Evolutionary conservation across 352 stramenopile genomes (phyloP), one percentile per base, ranked within the genome.

Genomic region (Phytophthora capsici): DNA sequence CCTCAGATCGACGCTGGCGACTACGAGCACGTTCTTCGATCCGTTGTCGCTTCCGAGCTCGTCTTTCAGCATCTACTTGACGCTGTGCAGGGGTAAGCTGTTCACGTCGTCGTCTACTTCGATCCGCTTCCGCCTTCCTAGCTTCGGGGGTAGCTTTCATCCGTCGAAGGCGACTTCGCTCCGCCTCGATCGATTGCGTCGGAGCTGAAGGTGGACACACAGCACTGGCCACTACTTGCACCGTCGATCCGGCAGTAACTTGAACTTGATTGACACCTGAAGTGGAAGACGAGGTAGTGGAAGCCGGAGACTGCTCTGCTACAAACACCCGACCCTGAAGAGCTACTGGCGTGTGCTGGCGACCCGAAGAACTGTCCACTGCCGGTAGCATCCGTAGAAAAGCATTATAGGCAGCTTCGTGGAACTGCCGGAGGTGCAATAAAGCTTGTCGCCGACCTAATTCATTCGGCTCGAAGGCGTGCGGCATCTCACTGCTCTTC

Each of bases 381-480:
- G 71, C 67, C 5, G 82, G 77, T 9, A 87, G 51, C 41, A 71
- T 82, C 22, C 62, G 66, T 25, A 90, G 57, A 62, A 90, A 89
- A 6, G 44, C 68, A 19, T 83, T 78, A 57, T 89, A 92, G 0
- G 71, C 75, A 7, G 47, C 47, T 59, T 83, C 84, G 41, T 93
- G 84, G 56, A 62, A 75, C 41, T 89, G 78, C 0, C 78, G 82
- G 13, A 93, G 47, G 40, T 93, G 84, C 36, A 87, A 48, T 28
- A 93, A 77, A 36, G 84, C 84, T 58, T 91, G 80, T 0, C 73
- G 72, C 17, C 76, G 78, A 5, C 84, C 84, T 7, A 81, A 37
- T 40, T 93, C 84, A 34, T 75, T 87, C 10, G 78, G 67, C 34
- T 90, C 84, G 57, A 90, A 93, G 4, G 86, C 72, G 44, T 78